Conservation (phyloP, 2,329 filamentous ascomycete species). For the Aschersonia sp. region DNA sequence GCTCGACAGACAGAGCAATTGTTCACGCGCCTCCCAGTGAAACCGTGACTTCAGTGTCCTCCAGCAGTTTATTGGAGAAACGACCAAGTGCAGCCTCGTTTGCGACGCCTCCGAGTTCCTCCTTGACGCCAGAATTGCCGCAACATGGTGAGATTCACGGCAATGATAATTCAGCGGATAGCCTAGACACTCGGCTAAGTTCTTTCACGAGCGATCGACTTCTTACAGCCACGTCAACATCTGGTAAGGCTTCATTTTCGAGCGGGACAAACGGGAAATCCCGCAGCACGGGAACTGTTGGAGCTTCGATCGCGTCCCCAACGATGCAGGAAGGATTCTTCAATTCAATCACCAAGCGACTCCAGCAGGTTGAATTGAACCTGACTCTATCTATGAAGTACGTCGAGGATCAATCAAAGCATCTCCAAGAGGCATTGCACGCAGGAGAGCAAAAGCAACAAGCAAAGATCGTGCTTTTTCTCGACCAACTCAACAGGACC, state of each 20-base stretch:
- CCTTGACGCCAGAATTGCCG: neutral
- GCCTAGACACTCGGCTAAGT: neutral
- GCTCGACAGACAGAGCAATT: neutral
- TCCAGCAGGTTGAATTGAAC: conserved; percentile 83
- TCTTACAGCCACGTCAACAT: conserved; percentile 1
- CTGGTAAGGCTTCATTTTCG: conserved; percentile 3
- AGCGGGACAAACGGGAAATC: conserved; percentile 10
- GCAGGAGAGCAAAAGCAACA: conserved; percentile 81
- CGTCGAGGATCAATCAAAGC: conserved; percentile 88
- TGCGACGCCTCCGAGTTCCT: neutral
- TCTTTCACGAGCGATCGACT: conserved; percentile 1
- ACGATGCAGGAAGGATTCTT: conserved; percentile 97
- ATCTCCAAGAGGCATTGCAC: conserved; percentile 73
- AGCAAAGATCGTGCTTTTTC: conserved; percentile 66
- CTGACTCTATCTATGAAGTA: conserved; percentile 88
- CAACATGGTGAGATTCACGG: neutral
- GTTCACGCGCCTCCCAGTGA: neutral
- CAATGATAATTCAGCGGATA: neutral
- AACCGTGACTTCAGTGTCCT: neutral
- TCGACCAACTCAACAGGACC: conserved; percentile 74
- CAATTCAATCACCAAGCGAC: conserved; percentile 85
- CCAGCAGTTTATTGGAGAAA: neutral
- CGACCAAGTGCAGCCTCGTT: neutral
- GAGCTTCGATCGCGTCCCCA: conserved; percentile 34
- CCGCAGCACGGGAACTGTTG: conserved; percentile 13